Evolutionary conservation across 2,329 filamentous ascomycete species (phyloP), one percentile per base, ranked within the genome.

Genomic region (Penicillium sp.): DNA sequence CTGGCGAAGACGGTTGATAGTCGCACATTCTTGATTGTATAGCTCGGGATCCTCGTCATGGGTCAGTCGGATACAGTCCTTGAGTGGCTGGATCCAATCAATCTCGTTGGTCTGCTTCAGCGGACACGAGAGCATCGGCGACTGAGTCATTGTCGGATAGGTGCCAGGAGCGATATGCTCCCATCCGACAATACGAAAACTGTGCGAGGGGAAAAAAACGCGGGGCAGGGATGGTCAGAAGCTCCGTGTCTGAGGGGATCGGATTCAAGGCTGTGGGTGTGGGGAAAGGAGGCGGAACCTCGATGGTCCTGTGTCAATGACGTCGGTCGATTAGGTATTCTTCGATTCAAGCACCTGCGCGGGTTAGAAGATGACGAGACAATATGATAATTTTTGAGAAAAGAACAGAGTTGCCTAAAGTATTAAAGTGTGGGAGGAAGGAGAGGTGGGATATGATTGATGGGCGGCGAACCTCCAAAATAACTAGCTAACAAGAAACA

Each of bases 21-120:
- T 96, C 40, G 86, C 87, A 79, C 94, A 97, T 82, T 99, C 94
- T 75, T 97, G 91, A 50, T 87, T 85, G 79, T 99, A 99, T 66
- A 91, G 86, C 74, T 99, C 94, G 28, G 94, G 93, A 72, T 97
- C 93, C 76, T 99, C 94, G 73, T 92, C 92, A 73, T 99, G 97
- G 25, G 89, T 95, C 66, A 91, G 84, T 63, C 91, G 85, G 68
- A 99, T 99, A 79, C 97, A 97, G 62, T 83, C 81, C 80, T 97
- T 97, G 64, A 99, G 82, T 45, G 94, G 94, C 45, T 84, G 82
- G 62, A 97, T 83, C 94, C 94, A 99, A 83, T 99, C 94, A 73
- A 99, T 96, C 80, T 99, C 94, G 82, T 92, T 96, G 62, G 94
- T 99, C 74, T 86, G 84, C 77, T 88, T 97, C 69, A 97, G 84